Evolutionary conservation across 345 rosid species (phyloP), one percentile per base, ranked within the genome.

Genomic region (Pistacia atlantica): DNA sequence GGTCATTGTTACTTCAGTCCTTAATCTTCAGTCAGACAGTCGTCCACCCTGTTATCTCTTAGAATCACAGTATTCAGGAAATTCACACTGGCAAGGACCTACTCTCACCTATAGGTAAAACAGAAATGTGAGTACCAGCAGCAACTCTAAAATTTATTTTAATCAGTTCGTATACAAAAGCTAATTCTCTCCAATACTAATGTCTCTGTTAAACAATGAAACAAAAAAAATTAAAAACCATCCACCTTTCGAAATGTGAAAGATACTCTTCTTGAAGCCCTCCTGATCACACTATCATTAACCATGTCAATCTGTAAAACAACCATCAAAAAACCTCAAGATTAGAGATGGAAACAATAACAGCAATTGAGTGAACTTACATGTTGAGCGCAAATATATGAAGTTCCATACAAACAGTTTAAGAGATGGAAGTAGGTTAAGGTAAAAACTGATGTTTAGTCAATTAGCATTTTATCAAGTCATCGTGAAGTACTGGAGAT

Each of bases 221-320:
- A n/a, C 60, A 71, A 49, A 28, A 28, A 14, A 20, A 54, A 6
- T 45, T 48, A 65, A 52, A 59, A 65, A 9, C 33, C 55, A 73
- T 84, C 22, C 69, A 93, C 99, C 98, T 93, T 91, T 18, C 98
- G 94, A 25, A 95, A 63, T 76, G 99, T 95, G 86, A 95, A 93
- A 63, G 99, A 95, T 48, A 95, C 98, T 77, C 97, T 87, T 83
- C 99, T 84, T 5, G 85, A 79, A 74, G 87, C 85, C 83, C 99
- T 91, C 74, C 84, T 87, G 78, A 95, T 85, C 67, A 80, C 88
- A 60, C 61, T 82, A 56, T 84, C 93, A 65, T 90, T 89, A 80
- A 95, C 97, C 82, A 77, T 79, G 77, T 95, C 99, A 81, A 93
- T 90, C 99, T 93, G 89, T 73, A 78, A 46, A 64, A 57, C 14